Percentiles rank a stretch among this genome's conserved stretches.
These are phyloP conservation scores for Talaromyces stipitatus DNA, from an alignment of 495 filamentous ascomycete genomes.

Conservation along the genomic window DNA sequence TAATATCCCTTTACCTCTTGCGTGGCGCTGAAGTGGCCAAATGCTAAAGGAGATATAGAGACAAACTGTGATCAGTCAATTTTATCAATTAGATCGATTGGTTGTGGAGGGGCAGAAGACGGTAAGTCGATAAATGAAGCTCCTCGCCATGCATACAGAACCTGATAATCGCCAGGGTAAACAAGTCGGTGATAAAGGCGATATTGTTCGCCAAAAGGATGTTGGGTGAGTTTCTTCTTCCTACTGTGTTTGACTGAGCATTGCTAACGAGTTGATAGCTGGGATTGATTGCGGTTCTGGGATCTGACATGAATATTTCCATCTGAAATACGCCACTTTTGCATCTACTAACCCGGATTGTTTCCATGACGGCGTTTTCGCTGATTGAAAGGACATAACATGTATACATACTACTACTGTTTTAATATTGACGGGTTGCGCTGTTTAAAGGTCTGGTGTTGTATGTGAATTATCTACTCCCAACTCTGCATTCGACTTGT, in stretches of 20 bases:
- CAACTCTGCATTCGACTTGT: not conserved
- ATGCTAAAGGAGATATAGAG: slow-evolving; percentile 45
- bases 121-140: slow-evolving; percentile 20
- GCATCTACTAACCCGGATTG: not conserved
- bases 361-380: not conserved
- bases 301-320: not conserved
- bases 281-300: slow-evolving; percentile 36
- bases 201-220: slow-evolving; percentile 73
- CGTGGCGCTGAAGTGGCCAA: not conserved
- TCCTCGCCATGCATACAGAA: slow-evolving; percentile 1
- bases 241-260: not conserved
- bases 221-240: slow-evolving; percentile 53
- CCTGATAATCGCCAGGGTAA: slow-evolving; percentile 50
- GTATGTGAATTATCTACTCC: not conserved
- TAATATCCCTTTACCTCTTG: slow-evolving; percentile 31
- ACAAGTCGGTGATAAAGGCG: slow-evolving; percentile 60
- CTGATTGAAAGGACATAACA: not conserved
- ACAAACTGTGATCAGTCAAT: slow-evolving; percentile 90
- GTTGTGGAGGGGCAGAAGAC: slow-evolving; percentile 85
- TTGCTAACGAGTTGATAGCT: slow-evolving; percentile 24
- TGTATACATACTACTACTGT: slow-evolving; percentile 5
- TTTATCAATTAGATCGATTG: slow-evolving; percentile 84
- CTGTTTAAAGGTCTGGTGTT: not conserved
- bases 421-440: not conserved
- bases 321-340: not conserved